These are phyloP conservation scores for Isatis tinctoria DNA, from an alignment of 345 rosid genomes.

Conservation along the genomic window DNA sequence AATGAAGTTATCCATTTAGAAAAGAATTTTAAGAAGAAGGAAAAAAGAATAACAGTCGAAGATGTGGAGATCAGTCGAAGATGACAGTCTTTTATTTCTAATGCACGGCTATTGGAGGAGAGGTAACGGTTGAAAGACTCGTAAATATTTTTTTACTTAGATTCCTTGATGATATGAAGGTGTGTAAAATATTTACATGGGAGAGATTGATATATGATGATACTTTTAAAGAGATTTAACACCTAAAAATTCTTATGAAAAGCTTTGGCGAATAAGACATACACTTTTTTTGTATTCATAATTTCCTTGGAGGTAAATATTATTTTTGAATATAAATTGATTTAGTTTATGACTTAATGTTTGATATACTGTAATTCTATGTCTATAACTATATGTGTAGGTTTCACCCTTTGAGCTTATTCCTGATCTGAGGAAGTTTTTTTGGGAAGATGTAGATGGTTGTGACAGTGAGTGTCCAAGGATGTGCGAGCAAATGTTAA, in stretches of 20 bases:
- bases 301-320: not conserved
- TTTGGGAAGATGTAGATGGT: not conserved
- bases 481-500: not conserved
- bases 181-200: not conserved
- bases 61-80: not conserved
- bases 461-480: not conserved
- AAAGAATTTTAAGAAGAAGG: too few relatives aligned
- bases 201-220: not conserved
- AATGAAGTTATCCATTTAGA: too few relatives aligned
- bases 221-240: too few relatives aligned
- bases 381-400: too few relatives aligned
- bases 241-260: not conserved
- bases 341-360: too few relatives aligned
- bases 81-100: not conserved
- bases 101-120: not conserved
- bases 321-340: too few relatives aligned
- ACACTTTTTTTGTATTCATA: too few relatives aligned
- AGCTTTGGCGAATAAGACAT: not conserved
- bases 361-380: too few relatives aligned
- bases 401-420: not conserved
- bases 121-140: not conserved
- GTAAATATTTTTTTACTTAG: too few relatives aligned
- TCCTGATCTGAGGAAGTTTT: not conserved
- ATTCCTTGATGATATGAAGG: not conserved
- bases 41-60: too few relatives aligned